Evolutionary conservation across 805 yeast species (phyloP).

Genomic region (Metschnikowia anglica): DNA sequence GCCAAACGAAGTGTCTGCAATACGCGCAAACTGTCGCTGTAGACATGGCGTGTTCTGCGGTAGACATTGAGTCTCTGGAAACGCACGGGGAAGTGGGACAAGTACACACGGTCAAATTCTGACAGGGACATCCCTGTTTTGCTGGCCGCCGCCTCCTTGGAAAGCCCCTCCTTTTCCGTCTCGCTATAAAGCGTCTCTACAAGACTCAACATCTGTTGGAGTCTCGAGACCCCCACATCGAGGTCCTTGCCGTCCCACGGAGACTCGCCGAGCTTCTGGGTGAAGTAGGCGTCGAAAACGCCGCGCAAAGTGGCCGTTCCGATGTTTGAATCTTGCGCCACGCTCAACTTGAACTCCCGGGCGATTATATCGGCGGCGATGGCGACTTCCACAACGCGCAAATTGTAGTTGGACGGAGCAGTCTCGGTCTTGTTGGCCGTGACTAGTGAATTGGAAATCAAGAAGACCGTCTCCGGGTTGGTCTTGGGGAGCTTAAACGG

Average conservation of each 20-base stretch:
- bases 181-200: slow-evolving; percentile 44
- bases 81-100: slow-evolving; percentile 54
- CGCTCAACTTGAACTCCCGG: slow-evolving; percentile 40
- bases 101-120: slow-evolving; percentile 40
- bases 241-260: slow-evolving; percentile 49
- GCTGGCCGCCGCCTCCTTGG: slow-evolving; percentile 47
- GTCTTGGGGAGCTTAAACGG: slow-evolving; percentile 54
- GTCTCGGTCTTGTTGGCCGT: slow-evolving; percentile 67
- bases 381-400: slow-evolving; percentile 70
- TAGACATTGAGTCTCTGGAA: slow-evolving; percentile 55
- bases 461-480: slow-evolving; percentile 46
- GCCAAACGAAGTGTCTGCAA: slow-evolving; percentile 47
- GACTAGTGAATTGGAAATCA: slow-evolving; percentile 63
- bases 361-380: slow-evolving; percentile 65
- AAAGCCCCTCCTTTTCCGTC: slow-evolving; percentile 42
- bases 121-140: slow-evolving; percentile 38
- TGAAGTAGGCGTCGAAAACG: slow-evolving; percentile 53
- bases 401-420: slow-evolving; percentile 66
- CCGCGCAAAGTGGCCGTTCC: slow-evolving; percentile 62
- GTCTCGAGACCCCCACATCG: slow-evolving; percentile 39
- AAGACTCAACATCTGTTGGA: slow-evolving; percentile 41
- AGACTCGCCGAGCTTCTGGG: slow-evolving; percentile 27
- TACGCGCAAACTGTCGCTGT: slow-evolving; percentile 59
- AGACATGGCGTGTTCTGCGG: slow-evolving; percentile 62
- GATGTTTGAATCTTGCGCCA: slow-evolving; percentile 51